phyloP scores from a whole-genome alignment of 495 filamentous ascomycete species.

The Thermothielavioides terrestris region DNA sequence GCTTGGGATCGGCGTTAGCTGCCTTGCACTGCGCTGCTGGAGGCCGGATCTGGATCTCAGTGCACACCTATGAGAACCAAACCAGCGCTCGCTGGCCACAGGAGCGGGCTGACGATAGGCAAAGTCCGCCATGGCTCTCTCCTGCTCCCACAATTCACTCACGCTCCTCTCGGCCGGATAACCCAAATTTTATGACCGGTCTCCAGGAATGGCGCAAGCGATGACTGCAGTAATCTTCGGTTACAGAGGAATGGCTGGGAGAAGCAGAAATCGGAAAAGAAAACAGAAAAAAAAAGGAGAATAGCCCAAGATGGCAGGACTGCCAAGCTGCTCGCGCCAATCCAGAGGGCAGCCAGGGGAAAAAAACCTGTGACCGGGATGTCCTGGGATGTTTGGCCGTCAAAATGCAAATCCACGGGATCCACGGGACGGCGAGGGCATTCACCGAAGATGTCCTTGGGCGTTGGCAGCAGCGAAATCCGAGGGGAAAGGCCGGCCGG shows the following conservation, averaged over 20 bases:
- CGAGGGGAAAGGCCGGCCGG: slow-evolving; percentile 14
- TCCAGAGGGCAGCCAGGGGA: slow-evolving; percentile 17
- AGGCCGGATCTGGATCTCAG: slow-evolving; percentile 19
- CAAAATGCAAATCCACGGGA: slow-evolving; percentile 22
- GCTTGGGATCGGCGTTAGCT: slow-evolving; percentile 31
- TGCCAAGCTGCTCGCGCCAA: slow-evolving; percentile 7
- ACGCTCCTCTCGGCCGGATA: slow-evolving; percentile 5
- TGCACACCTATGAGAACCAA: slow-evolving; percentile 41
- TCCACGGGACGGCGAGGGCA: slow-evolving; percentile 28
- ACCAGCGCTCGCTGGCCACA: slow-evolving; percentile 39
- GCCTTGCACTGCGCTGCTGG: slow-evolving; percentile 15
- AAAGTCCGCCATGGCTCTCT: slow-evolving; percentile 35
- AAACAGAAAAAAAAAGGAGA: slow-evolving; percentile 11
- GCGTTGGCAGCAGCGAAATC: slow-evolving; percentile 12
- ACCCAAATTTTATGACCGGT: slow-evolving; percentile 5
- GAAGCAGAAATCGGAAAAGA: slow-evolving; percentile 17
- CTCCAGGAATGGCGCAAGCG: slow-evolving; percentile 1
- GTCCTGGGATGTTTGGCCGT: slow-evolving; percentile 20
- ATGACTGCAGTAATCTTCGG: slow-evolving; percentile 6
- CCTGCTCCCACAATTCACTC: not conserved
- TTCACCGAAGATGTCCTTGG: slow-evolving; percentile 25
- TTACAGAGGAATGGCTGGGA: slow-evolving; percentile 8
- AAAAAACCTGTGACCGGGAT: slow-evolving; percentile 27
- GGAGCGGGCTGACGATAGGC: slow-evolving; percentile 31
- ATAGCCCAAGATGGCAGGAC: slow-evolving; percentile 2